phyloP scores from a whole-genome alignment of 257 asterid species.

The Solanum stenotomum region DNA sequence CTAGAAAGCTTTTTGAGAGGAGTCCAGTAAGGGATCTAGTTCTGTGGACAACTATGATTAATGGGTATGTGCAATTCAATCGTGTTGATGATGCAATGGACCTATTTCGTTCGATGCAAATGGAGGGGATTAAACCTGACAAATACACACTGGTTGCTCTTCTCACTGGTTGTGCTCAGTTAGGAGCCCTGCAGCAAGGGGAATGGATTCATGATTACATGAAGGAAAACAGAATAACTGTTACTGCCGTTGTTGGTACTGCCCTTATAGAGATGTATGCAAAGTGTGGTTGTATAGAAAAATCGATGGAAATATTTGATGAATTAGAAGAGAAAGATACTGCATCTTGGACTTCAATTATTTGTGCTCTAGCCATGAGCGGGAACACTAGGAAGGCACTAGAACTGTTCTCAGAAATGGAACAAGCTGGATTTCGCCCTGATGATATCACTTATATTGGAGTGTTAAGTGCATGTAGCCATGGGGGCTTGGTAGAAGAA shows the following conservation, averaged over 20 bases:
- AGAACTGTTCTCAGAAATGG: conserved; percentile 58
- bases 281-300: conserved; percentile 65
- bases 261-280: conserved; percentile 87
- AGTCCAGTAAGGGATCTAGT: conserved; percentile 63
- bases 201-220: conserved; percentile 62
- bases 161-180: conserved; percentile 82
- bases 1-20: conserved; percentile 51
- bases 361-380: conserved; percentile 66
- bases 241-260: conserved; percentile 69
- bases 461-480: conserved; percentile 78
- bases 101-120: conserved; percentile 63
- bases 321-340: conserved; percentile 53
- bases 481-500: conserved; percentile 78
- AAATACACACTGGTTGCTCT: conserved; percentile 66
- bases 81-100: conserved; percentile 62
- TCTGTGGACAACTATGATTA: conserved; percentile 84
- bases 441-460: conserved; percentile 81
- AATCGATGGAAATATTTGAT: conserved; percentile 45
- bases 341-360: conserved; percentile 67
- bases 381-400: conserved; percentile 48
- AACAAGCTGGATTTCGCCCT: conserved; percentile 40
- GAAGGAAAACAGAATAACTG: conserved; percentile 32
- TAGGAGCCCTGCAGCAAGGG: conserved; percentile 73
- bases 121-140: conserved; percentile 57
- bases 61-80: conserved; percentile 71